Conservation (phyloP, 2,329 filamentous ascomycete genomes). For the Nemania diffusa region DNA sequence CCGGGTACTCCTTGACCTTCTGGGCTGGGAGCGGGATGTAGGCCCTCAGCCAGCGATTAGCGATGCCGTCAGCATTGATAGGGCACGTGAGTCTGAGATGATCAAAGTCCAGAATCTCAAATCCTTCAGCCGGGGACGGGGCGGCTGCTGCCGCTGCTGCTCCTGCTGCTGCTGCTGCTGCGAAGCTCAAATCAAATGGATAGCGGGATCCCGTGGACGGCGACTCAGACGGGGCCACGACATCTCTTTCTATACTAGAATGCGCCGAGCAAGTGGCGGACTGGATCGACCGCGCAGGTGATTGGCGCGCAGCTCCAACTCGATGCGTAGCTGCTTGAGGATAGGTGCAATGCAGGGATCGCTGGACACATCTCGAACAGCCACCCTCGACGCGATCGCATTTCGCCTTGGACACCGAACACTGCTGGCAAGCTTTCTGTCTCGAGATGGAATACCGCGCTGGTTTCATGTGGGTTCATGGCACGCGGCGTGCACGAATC, state of each 20-base stretch:
- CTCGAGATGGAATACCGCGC: conserved; percentile 51
- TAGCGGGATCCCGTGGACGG: not conserved
- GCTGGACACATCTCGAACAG: conserved; percentile 50
- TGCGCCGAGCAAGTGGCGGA: not conserved
- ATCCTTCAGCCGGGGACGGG: not conserved
- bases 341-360: conserved; percentile 49
- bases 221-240: conserved; percentile 7
- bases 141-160: too few relatives aligned
- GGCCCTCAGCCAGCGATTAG: conserved; percentile 60
- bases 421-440: conserved; percentile 54
- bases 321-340: conserved; percentile 27
- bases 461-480: conserved; percentile 32
- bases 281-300: not conserved
- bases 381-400: conserved; percentile 51
- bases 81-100: conserved; percentile 54
- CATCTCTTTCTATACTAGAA: conserved; percentile 7
- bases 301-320: conserved; percentile 3
- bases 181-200: conserved; percentile 7
- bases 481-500: too few relatives aligned
- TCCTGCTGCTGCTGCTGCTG: too few relatives aligned
- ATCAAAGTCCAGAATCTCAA: conserved; percentile 49
- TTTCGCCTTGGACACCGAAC: conserved; percentile 53
- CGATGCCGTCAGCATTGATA: conserved; percentile 59
- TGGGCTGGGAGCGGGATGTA: conserved; percentile 59
- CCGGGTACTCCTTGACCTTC: conserved; percentile 54